Evolutionary conservation across 2,329 filamentous ascomycete species (phyloP), one percentile per base, ranked within the genome.

Genomic region (Ilyonectria mors-panacis): DNA sequence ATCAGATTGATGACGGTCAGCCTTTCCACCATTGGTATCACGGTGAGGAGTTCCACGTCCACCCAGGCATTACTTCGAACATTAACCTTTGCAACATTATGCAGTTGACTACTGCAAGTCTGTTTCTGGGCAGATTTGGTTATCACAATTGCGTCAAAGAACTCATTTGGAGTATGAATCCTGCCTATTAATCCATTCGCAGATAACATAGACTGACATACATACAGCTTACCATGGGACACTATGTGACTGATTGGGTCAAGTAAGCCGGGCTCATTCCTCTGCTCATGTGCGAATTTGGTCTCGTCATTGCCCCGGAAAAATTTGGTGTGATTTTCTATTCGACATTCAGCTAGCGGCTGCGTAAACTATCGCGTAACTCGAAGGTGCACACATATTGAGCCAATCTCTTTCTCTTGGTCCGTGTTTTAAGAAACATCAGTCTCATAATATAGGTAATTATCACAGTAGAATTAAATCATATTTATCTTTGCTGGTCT

Each of bases 141-240:
- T 2, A 59, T 59, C 26, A 33, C 42, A 4, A n/a, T n/a, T n/a
- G n/a, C n/a, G n/a, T 28, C 21, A 6, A 59, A 59, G 21, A 51
- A 59, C 19, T 48, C 57, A 10, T 59, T 59, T 19, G 57, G 57
- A 17, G 57, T 59, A 51, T 26, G 57, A 47, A 13, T 17, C 21
- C 2, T 26, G 23, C 7, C n/a, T 28, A 35, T 8, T 39, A 39
- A 17, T 15, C 23, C 19, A 9, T 37, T 8, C 8, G 30, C 6
- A 33, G 30, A 33, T 33, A 8, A 12, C 2, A 12, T 33, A 26
- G 23, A 12, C 30, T 8, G 2, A 12, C 10, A 9, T 33, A 1
- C 8, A 33, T 7, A 12, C 5, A 33, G 10, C 10, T 33, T 1
- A 30, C 39, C 12, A 59, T 59, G 45, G 42, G 42, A 9, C 48